These are phyloP conservation scores for Phyllosticta citrichinensis DNA, from an alignment of 2,329 filamentous ascomycete genomes.

Conservation along the genomic window DNA sequence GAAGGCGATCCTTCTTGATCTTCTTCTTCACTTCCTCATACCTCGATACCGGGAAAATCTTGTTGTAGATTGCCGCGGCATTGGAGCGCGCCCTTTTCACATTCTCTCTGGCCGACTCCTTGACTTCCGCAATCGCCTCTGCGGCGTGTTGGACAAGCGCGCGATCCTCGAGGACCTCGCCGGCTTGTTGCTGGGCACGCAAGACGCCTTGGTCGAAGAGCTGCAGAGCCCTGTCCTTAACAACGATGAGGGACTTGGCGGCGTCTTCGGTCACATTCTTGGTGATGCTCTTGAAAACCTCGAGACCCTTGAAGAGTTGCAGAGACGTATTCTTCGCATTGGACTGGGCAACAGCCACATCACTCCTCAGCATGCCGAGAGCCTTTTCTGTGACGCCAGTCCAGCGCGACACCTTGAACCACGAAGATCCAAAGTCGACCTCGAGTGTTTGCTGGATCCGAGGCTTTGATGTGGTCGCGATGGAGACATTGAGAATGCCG, in stretches of 20 bases:
- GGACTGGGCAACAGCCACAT: constrained; percentile 16
- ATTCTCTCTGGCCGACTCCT: neutral
- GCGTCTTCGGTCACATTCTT: constrained; percentile 3
- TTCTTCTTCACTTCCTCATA: neutral
- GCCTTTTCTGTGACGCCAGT: constrained; percentile 11
- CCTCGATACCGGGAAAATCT: neutral
- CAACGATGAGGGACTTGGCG: neutral
- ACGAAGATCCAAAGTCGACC: constrained; percentile 24
- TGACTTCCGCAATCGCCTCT: neutral
- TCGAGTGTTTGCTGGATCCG: constrained; percentile 17
- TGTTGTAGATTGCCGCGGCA: neutral
- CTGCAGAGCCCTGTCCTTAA: neutral
- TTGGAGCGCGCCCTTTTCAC: neutral
- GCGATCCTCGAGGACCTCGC: neutral
- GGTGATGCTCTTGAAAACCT: neutral
- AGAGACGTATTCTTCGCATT: constrained; percentile 17
- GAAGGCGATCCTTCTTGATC: neutral
- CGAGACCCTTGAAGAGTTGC: constrained; percentile 9
- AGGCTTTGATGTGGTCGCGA: constrained; percentile 30
- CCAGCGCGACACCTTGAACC: constrained; percentile 19
- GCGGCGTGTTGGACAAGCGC: neutral
- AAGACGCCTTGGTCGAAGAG: constrained; percentile 2
- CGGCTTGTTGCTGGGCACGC: neutral
- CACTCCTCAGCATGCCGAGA: constrained; percentile 10
- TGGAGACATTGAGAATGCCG: constrained; percentile 39